Evolutionary conservation across 805 yeast genomes (phyloP).

Genomic region (Yueomyces sp.): DNA sequence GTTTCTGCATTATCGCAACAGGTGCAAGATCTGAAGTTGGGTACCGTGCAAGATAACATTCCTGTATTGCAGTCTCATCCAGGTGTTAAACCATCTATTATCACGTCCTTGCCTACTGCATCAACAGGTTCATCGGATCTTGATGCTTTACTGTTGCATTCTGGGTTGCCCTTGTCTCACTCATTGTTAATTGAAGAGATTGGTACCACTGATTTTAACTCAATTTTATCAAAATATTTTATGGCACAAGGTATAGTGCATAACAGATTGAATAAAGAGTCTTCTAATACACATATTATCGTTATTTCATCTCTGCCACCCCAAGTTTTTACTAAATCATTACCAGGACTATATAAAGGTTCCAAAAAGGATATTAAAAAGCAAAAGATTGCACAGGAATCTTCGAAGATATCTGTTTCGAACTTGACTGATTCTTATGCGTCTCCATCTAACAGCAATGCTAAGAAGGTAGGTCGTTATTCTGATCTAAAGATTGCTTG

Average conservation of each 20-base stretch:
- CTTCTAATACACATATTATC: conserved; percentile 40
- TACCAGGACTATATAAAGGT: conserved; percentile 71
- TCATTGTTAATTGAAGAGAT: conserved; percentile 65
- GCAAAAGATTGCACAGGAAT: conserved; percentile 40
- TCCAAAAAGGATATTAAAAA: conserved; percentile 53
- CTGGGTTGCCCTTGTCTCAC: conserved; percentile 73
- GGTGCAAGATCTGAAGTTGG: too few species aligned
- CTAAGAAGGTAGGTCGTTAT: conserved; percentile 8
- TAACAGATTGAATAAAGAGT: conserved; percentile 29
- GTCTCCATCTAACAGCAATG: conserved; percentile 2
- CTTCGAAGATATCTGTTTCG: conserved; percentile 53
- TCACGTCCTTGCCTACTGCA: conserved; percentile 56
- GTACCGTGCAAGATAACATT: too few species aligned
- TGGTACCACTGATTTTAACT: conserved; percentile 78
- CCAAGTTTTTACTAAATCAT: conserved; percentile 46
- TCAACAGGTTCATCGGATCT: conserved; percentile 73
- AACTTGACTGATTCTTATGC: conserved; percentile 35
- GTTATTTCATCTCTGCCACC: conserved; percentile 40
- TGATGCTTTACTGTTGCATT: conserved; percentile 64
- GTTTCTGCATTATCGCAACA: too few species aligned
- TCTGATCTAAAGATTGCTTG: conserved; percentile 78
- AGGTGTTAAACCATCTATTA: conserved; percentile 62
- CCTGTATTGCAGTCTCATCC: conserved; percentile 25
- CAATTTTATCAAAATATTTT: conserved; percentile 54
- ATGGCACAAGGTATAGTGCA: conserved; percentile 69